Percentiles rank a stretch among this genome's conserved stretches.
phyloP scores from a whole-genome alignment of 2,329 filamentous ascomycete species.

The Exophiala bonariae region DNA sequence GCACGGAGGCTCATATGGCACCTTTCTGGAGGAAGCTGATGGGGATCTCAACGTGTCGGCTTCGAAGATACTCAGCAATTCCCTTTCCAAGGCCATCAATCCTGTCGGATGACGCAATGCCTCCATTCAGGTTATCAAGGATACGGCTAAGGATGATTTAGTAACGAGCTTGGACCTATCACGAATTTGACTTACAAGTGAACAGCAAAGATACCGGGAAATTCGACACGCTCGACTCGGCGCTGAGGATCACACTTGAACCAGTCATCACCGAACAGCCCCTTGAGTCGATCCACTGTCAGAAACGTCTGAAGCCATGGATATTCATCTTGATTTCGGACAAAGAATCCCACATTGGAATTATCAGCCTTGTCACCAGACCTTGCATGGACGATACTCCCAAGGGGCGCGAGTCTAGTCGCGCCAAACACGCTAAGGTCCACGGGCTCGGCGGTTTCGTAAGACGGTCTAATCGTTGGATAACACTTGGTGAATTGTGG shows the following conservation, averaged over 20 bases:
- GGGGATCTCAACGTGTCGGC: slow-evolving; percentile 11
- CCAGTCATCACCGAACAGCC: slow-evolving; percentile 45
- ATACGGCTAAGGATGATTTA: slow-evolving; percentile 7
- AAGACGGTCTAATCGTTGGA: slow-evolving; percentile 13
- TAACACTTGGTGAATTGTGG: slow-evolving; percentile 27
- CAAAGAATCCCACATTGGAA: slow-evolving; percentile 42
- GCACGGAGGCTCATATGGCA: neutral
- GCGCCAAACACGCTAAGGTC: slow-evolving; percentile 27
- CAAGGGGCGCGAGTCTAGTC: slow-evolving; percentile 36
- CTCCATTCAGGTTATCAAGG: slow-evolving; percentile 12
- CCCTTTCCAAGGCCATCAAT: slow-evolving; percentile 19
- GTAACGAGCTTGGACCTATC: neutral
- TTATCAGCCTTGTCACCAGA: slow-evolving; percentile 42
- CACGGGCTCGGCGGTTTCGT: slow-evolving; percentile 19
- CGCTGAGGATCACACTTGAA: slow-evolving; percentile 3
- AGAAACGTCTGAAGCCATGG: slow-evolving; percentile 42
- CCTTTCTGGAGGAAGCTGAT: slow-evolving; percentile 10
- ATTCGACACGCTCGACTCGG: slow-evolving; percentile 12
- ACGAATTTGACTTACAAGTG: slow-evolving; percentile 13
- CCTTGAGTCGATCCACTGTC: slow-evolving; percentile 36
- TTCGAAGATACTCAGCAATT: slow-evolving; percentile 13
- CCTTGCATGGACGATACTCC: slow-evolving; percentile 44
- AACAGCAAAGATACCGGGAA: slow-evolving; percentile 12
- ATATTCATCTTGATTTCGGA: slow-evolving; percentile 27
- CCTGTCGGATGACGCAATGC: slow-evolving; percentile 9